Evolutionary conservation across 2,329 filamentous ascomycete species (phyloP).

Genomic region (Ophiocordyceps camponoti-floridani): DNA sequence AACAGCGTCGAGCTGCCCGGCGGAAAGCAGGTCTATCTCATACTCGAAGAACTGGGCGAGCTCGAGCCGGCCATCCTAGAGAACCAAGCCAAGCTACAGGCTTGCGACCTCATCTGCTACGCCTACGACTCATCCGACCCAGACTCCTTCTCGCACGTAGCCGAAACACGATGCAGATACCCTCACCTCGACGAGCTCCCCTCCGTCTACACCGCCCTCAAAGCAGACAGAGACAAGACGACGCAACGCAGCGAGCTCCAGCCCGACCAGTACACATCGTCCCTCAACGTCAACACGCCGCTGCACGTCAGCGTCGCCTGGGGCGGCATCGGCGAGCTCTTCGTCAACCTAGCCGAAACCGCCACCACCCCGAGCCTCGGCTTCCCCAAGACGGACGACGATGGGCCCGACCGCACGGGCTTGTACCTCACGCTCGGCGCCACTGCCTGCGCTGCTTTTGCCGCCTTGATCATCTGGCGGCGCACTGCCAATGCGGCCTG

Average conservation of each 20-base stretch:
- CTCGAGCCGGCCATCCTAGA: conserved; percentile 90
- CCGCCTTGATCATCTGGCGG: conserved; percentile 48
- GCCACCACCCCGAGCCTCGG: conserved; percentile 78
- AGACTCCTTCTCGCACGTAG: conserved; percentile 86
- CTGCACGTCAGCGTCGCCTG: conserved; percentile 90
- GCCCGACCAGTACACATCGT: conserved; percentile 78
- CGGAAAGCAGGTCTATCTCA: conserved; percentile 92
- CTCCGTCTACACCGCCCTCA: conserved; percentile 79
- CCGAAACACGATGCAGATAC: conserved; percentile 59
- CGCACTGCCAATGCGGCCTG: conserved; percentile 31
- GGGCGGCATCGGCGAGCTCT: conserved; percentile 85
- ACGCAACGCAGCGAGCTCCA: conserved; percentile 86
- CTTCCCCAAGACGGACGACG: conserved; percentile 80
- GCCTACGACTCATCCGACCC: conserved; percentile 94
- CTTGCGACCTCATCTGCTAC: conserved; percentile 88
- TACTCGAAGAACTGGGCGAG: conserved; percentile 86
- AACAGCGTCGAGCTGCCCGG: conserved; percentile 93
- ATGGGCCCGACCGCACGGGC: conserved; percentile 64
- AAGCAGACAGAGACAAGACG: conserved; percentile 90
- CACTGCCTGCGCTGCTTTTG: conserved; percentile 42
- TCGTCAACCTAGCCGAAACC: conserved; percentile 78
- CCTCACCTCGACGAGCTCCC: conserved; percentile 79
- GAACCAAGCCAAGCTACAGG: conserved; percentile 75
- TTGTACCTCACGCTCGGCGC: conserved; percentile 76
- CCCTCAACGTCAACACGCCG: conserved; percentile 74